Conservation (phyloP, 1,139 yeast species). For the Kodamaea plutei region DNA sequence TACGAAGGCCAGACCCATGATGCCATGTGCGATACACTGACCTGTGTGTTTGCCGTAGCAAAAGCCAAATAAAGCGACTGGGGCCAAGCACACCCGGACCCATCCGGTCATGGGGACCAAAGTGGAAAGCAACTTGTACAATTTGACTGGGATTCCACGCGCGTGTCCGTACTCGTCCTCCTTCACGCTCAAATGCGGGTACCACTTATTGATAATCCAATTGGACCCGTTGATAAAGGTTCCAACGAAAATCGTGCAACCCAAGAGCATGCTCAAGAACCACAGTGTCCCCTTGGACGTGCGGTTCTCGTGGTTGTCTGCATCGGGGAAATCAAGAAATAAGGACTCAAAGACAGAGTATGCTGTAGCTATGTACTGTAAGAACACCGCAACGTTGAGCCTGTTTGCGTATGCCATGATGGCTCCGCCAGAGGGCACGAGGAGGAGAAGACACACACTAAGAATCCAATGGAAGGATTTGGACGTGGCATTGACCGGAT, state of each 20-base stretch:
- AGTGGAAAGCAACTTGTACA: constrained; percentile 47
- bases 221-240: constrained; percentile 52
- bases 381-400: constrained; percentile 39
- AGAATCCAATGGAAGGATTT: constrained; percentile 64
- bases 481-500: constrained; percentile 45
- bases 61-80: constrained; percentile 80
- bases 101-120: constrained; percentile 50
- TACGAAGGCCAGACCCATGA: constrained; percentile 89
- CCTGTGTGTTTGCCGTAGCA: constrained; percentile 71
- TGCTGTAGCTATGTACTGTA: constrained; percentile 45
- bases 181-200: constrained; percentile 20
- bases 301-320: constrained; percentile 58
- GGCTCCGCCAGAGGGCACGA: constrained; percentile 54
- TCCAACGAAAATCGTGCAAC: constrained; percentile 49
- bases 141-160: constrained; percentile 13
- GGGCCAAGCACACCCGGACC: constrained; percentile 76
- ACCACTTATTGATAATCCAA: constrained; percentile 35
- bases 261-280: constrained; percentile 49
- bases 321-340: constrained; percentile 58
- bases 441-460: constrained; percentile 41
- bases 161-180: too few relatives aligned
- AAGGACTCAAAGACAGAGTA: constrained; percentile 55
- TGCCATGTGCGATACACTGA: constrained; percentile 94
- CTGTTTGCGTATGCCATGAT: constrained; percentile 52
- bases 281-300: constrained; percentile 65